Evolutionary conservation across 345 rosid genomes (phyloP).

Genomic region (Physaria fendleri): DNA sequence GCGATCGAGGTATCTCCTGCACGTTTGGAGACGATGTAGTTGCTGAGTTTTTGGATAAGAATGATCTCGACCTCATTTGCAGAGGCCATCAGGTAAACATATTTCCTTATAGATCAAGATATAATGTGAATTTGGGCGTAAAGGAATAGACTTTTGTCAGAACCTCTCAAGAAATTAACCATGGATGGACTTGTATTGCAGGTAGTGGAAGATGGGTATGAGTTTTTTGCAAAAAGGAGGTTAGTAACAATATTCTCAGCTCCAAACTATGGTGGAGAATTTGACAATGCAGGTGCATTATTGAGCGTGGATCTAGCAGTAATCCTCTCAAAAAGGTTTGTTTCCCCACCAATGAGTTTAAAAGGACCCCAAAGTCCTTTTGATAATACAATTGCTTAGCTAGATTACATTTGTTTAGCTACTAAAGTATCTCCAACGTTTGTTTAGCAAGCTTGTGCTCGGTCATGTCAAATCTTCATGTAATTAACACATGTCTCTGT

Average conservation of each 20-base stretch:
- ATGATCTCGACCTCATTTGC: conserved; percentile 93
- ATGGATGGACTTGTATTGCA: conserved; percentile 22
- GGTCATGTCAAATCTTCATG: no score
- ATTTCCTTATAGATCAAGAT: not conserved
- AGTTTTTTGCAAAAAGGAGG: conserved; percentile 81
- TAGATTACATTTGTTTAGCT: no score
- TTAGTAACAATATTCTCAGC: conserved; percentile 96
- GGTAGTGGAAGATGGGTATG: conserved; percentile 99
- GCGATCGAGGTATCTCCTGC: conserved; percentile 89
- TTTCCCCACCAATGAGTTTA: not conserved
- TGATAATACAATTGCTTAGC: not conserved
- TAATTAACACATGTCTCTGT: not conserved
- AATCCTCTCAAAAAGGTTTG: conserved; percentile 66
- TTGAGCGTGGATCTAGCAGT: conserved; percentile 64
- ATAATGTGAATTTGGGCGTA: not conserved
- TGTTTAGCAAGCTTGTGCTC: no score
- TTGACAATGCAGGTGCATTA: conserved; percentile 91
- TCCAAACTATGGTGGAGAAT: conserved; percentile 98
- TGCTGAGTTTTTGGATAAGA: conserved; percentile 80
- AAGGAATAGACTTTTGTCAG: not conserved
- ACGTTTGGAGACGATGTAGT: conserved; percentile 85
- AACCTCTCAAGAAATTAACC: not conserved
- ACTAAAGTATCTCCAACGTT: no score
- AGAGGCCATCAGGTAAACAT: conserved; percentile 89
- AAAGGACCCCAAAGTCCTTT: not conserved